Percentiles rank a stretch among this genome's conserved stretches.
phyloP scores from a whole-genome alignment of 208 protist species.

The Zelonia costaricensis region DNA sequence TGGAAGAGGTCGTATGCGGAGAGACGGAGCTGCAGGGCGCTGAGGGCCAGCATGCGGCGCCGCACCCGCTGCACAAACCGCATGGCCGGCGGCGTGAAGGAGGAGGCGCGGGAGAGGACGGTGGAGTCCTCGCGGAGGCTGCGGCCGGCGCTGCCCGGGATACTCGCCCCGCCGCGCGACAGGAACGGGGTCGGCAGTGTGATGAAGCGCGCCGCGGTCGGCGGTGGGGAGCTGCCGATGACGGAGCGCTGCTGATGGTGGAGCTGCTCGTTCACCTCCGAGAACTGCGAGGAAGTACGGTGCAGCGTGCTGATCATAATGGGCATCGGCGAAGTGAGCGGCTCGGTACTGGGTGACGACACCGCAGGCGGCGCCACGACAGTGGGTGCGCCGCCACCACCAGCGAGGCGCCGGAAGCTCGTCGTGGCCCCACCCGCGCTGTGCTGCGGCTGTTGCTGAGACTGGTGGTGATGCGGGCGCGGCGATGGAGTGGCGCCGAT shows the following conservation, averaged over 20 bases:
- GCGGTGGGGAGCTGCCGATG: slow-evolving; percentile 4
- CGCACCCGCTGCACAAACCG: slow-evolving; percentile 25
- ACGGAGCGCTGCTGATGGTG: slow-evolving; percentile 12
- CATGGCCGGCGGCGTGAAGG: slow-evolving; percentile 12
- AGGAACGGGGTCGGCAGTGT: slow-evolving; percentile 25
- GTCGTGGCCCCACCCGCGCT: not conserved
- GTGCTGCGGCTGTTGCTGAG: not conserved
- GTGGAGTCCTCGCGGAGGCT: slow-evolving; percentile 29
- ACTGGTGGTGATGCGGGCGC: not conserved
- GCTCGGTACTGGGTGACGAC: not conserved
- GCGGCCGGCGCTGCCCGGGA: slow-evolving; percentile 7
- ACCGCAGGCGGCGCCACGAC: too few relatives aligned
- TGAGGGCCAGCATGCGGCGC: slow-evolving; percentile 15
- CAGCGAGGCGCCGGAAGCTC: slow-evolving; percentile 5
- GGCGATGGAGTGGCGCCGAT: not conserved
- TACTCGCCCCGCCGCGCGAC: slow-evolving; percentile 1
- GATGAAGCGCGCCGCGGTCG: slow-evolving; percentile 14
- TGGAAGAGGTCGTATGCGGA: slow-evolving; percentile 23
- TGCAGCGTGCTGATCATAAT: slow-evolving; percentile 15
- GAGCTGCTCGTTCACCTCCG: slow-evolving; percentile 17
- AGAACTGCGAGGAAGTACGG: slow-evolving; percentile 23
- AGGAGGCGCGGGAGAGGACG: slow-evolving; percentile 22
- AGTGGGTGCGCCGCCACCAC: not conserved
- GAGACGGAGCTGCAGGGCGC: slow-evolving; percentile 5
- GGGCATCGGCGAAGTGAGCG: slow-evolving; percentile 10